Evolutionary conservation across 192 early-diverging fungal species (phyloP), one percentile per base, ranked within the genome.

Genomic region (Thamnidium elegans): DNA sequence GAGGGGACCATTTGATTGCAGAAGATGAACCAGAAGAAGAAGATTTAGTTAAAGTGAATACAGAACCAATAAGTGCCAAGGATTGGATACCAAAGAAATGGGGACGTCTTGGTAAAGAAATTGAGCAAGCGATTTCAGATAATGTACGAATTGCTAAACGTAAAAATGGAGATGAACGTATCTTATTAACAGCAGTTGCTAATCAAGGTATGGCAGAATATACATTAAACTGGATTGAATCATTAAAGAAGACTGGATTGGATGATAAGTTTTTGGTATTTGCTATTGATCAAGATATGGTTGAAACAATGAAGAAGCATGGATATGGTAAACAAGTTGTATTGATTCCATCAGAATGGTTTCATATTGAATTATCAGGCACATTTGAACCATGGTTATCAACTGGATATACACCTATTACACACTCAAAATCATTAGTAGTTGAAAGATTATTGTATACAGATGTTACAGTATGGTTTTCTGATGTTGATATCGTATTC

Each of bases 401-500:
- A 15, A 50, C 45, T 8, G 50, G 62, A 26, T 76, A 76, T 46
- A 71, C 60, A n/a, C 69, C 74, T 3, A 76, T 76, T 55, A 76
- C 74, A 1, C 74, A 76, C 14, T 43, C 74, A 34, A 76, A 76
- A 34, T 71, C 74, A 15, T 53, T 76, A 17, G 74, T 76, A 0
- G 74, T 76, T 5, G 74, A 76, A 23, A 60, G 74, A 23, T 59
- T 76, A 10, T 46, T 76, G 9, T 71, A 76, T 43, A 31, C 63
- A 1, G 62, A 43, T 34, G 52, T 68, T 19, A 76, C 74, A 19
- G 74, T 76, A 0, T 71, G 69, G 69, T 76, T 76, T 36, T 69
- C 66, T 11, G 74, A 76, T 60, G 74, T 76, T 3, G 74, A 76
- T 62, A 76, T 76, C 26, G 74, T 76, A n/a, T 66, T 76, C n/a